Evolutionary conservation across 805 yeast species (phyloP), one percentile per base, ranked within the genome.

Genomic region (Clavispora phyllophila): DNA sequence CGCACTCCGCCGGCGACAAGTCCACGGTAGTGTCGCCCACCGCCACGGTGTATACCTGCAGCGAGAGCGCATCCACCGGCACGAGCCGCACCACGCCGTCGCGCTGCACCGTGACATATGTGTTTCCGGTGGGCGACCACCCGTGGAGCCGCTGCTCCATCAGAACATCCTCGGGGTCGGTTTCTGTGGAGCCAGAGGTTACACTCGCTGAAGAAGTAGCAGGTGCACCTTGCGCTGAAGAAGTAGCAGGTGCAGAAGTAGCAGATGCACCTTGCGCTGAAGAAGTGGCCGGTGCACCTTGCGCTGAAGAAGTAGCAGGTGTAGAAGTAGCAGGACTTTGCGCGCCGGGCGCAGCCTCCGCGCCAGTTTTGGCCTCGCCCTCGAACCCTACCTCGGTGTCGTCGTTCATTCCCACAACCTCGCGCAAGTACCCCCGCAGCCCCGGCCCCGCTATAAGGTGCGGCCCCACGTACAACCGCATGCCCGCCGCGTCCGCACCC

Each of bases 1-100:
- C 41, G 36, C 53, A 50, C 36, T 50, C 54, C 5, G 48, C 28
- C 12, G 41, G 48, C 6, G 46, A 37, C 17, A 50, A 36, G 19
- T 37, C 40, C 27, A 49, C 37, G 4, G 28, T 34, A 12, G 37
- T 12, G n/a, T 45, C 53, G 24, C 39, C 27, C 15, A 39, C 8
- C 3, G 35, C 33, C 18, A 50, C 23, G n/a, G 42, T 47, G 36
- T 44, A 50, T 9, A 23, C 7, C 31, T 45, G 46, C 4, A 26
- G 9, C 14, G 42, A 18, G 26, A 36, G 34, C 23, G 38, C 36
- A 10, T 33, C 17, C 25, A 33, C 10, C 14, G 25, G 23, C 20
- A 35, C 37, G 13, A 24, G 19, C n/a, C 28, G 28, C 15, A 17
- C 20, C 20, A 17, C 33, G 8, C 37, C 37, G 9, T 35, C 26